phyloP scores from a whole-genome alignment of 805 yeast genomes.

The Yamadazyma paraphyllophila region DNA sequence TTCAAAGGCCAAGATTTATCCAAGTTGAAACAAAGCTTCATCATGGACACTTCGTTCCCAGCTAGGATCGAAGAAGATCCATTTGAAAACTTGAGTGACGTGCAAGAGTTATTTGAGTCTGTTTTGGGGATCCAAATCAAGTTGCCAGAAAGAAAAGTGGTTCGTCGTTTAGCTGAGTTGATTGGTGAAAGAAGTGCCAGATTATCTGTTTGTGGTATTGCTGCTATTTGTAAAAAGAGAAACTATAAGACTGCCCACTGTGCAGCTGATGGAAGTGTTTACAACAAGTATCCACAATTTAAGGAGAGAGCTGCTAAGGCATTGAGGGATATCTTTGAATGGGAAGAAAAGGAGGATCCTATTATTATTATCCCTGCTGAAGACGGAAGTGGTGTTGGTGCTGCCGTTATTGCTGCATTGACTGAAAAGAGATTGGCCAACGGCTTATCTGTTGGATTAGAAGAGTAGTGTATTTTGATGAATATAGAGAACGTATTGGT shows the following conservation, averaged over 20 bases:
- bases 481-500: not conserved
- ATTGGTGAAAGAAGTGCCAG: conserved; percentile 93
- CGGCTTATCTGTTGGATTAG: conserved; percentile 64
- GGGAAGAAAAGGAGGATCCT: conserved; percentile 71
- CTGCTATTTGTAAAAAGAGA: conserved; percentile 89
- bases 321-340: conserved; percentile 82
- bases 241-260: conserved; percentile 73
- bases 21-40: conserved; percentile 59
- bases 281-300: conserved; percentile 90
- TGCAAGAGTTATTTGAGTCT: conserved; percentile 60
- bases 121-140: conserved; percentile 66
- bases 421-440: conserved; percentile 73
- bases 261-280: conserved; percentile 97
- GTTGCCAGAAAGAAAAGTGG: conserved; percentile 72
- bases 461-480: conserved; percentile 2
- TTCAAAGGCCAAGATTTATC: conserved; percentile 69
- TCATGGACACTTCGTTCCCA: conserved; percentile 88
- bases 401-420: conserved; percentile 96
- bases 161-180: conserved; percentile 79
- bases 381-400: conserved; percentile 99
- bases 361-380: conserved; percentile 87
- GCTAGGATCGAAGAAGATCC: conserved; percentile 87
- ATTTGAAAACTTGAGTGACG: conserved; percentile 76
- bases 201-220: conserved; percentile 90
- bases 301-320: conserved; percentile 85